These are phyloP conservation scores for Fusarium graminum DNA, from an alignment of 2,329 filamentous ascomycete genomes.

Conservation along the genomic window DNA sequence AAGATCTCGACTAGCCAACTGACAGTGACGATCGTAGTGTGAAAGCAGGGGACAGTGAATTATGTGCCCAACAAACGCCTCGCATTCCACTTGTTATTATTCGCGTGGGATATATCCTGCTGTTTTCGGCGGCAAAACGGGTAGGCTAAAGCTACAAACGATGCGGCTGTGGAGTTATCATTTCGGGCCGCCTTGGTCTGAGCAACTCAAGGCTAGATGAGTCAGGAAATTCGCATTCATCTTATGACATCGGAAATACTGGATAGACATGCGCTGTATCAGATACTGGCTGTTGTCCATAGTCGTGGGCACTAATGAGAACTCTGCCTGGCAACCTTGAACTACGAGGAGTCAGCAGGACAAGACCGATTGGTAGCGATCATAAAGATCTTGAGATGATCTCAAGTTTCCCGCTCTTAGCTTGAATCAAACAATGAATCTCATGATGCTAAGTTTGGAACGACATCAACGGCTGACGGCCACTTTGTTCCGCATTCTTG, in stretches of 20 bases:
- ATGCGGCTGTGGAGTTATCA: slow-evolving; percentile 20
- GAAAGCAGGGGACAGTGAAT: neutral
- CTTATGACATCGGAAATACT: too few species aligned
- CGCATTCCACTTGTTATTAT: slow-evolving; percentile 11
- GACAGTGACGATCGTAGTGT: slow-evolving; percentile 8
- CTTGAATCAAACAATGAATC: neutral
- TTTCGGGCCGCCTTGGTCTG: slow-evolving; percentile 5
- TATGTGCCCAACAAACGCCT: slow-evolving; percentile 16
- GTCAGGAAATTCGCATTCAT: too few species aligned
- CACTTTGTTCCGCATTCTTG: slow-evolving; percentile 1
- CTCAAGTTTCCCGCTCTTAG: neutral
- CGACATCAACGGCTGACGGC: slow-evolving; percentile 23
- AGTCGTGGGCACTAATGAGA: too few species aligned
- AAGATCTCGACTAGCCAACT: neutral
- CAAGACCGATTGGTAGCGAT: neutral
- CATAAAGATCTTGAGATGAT: slow-evolving; percentile 5
- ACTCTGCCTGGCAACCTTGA: neutral
- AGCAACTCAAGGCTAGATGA: too few species aligned
- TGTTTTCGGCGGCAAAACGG: slow-evolving; percentile 26
- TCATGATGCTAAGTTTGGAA: slow-evolving; percentile 4
- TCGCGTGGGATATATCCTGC: neutral
- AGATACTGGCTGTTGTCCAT: too few species aligned
- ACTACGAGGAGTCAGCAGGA: neutral
- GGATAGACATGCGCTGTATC: too few species aligned
- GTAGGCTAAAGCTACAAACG: slow-evolving; percentile 2